Evolutionary conservation across 148 eudicot species (phyloP), one percentile per base, ranked within the genome.

Genomic region (Arctostaphylos glauca): DNA sequence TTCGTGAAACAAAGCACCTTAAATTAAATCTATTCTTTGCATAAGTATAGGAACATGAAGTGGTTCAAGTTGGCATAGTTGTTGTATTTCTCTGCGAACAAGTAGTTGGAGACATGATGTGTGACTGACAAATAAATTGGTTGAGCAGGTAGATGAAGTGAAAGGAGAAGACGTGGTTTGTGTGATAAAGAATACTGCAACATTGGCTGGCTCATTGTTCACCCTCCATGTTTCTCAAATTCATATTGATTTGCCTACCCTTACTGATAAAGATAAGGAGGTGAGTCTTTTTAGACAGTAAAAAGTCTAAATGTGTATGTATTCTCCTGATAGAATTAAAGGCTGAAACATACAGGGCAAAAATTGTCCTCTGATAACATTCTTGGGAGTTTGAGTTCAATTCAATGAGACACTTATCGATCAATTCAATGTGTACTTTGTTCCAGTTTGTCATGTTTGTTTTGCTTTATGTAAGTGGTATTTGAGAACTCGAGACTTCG

Each of bases 181-280:
- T 85, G 83, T 86, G 75, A 90, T 93, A 81, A 96, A 96, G 87
- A 94, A 96, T 88, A 84, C 97, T 81, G 98, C 99, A 47, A 94
- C 97, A 3, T 79, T 96, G 83, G 90, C 93, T 81, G 99, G 98
- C 78, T 78, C 92, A 67, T 83, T 96, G 80, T 94, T 92, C 84
- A 96, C 99, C 60, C 90, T 96, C 85, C 99, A 96, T 82, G 99
- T 88, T 74, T 93, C 95, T 67, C 99, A 96, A 90, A 86, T 96
- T 85, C 95, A 38, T 80, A 94, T 96, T 53, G 94, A 96, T 83
- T 84, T 94, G 76, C 99, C 99, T 56, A 96, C 99, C 60, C 92
- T 96, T 38, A 74, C 98, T 55, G 97, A 93, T 43, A 89, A 91
- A 74, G 99, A 96, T 77, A 96, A 96, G 83, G 89, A 90, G 92